phyloP scores from a whole-genome alignment of 192 early-diverging fungal genomes.

The Haplosporangium gracile region DNA sequence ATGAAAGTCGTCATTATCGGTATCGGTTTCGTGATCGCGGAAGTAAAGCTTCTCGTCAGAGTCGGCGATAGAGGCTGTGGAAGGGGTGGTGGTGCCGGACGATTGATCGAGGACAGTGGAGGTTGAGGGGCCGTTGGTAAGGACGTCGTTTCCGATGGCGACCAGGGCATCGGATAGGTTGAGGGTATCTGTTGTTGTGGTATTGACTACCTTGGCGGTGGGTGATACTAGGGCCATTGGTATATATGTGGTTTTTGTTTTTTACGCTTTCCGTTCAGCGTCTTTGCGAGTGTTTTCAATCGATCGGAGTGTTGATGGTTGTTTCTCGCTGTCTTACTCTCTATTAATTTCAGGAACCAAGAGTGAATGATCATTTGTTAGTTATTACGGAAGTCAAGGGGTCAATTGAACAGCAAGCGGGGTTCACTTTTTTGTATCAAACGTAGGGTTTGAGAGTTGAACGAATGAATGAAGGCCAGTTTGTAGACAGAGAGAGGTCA shows the following conservation, averaged over 20 bases:
- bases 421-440: neutral
- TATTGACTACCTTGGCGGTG: neutral
- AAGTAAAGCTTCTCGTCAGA: constrained; percentile 22
- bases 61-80: constrained; percentile 24
- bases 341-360: neutral
- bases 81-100: constrained; percentile 30
- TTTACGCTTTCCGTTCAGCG: neutral
- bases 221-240: neutral
- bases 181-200: constrained; percentile 9
- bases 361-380: neutral
- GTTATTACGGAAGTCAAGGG: neutral
- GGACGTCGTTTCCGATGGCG: constrained; percentile 49
- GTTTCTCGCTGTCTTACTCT: no score
- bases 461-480: neutral
- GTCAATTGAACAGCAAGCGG: neutral
- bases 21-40: constrained; percentile 22
- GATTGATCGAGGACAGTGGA: constrained; percentile 7
- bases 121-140: constrained; percentile 27
- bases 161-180: constrained; percentile 35
- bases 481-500: neutral
- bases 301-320: neutral
- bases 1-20: constrained; percentile 36
- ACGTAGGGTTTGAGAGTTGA: neutral
- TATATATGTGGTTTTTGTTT: neutral
- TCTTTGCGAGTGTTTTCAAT: neutral